Conservation (phyloP, 2,329 filamentous ascomycete genomes). For the Colletotrichum gloeosporioides region DNA sequence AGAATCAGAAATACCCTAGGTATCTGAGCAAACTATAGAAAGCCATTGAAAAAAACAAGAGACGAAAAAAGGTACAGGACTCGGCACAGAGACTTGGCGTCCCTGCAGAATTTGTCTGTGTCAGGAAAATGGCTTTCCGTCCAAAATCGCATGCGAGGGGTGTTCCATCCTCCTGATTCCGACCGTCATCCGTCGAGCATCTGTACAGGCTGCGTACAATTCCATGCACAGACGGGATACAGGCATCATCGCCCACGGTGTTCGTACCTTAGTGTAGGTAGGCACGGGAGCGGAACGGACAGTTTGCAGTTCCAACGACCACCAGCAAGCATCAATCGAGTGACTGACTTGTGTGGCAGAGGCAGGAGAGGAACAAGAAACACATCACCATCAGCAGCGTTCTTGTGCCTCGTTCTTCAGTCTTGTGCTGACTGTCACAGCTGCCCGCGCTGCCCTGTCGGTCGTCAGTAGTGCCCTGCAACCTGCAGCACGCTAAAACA, state of each 20-base stretch:
- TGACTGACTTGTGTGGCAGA: not conserved
- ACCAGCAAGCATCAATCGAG: not conserved
- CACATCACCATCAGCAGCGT: not conserved
- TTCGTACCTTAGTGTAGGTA: not conserved
- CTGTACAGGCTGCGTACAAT: not conserved
- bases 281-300: not conserved
- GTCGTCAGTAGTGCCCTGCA: not conserved
- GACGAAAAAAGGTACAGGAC: not conserved
- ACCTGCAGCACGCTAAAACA: not conserved
- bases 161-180: not conserved
- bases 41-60: not conserved
- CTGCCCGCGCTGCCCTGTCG: not conserved
- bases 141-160: conserved; percentile 15
- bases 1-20: not conserved
- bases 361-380: not conserved
- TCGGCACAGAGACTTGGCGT: not conserved
- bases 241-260: not conserved
- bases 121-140: conserved; percentile 8
- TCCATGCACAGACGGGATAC: not conserved
- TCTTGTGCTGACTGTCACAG: not conserved
- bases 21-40: not conserved
- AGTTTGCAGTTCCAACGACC: not conserved
- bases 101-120: conserved; percentile 10
- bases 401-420: not conserved
- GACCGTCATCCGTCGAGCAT: not conserved